Evolutionary conservation across 1,139 yeast species (phyloP).

Genomic region (Saccharomyces pastorianus): DNA sequence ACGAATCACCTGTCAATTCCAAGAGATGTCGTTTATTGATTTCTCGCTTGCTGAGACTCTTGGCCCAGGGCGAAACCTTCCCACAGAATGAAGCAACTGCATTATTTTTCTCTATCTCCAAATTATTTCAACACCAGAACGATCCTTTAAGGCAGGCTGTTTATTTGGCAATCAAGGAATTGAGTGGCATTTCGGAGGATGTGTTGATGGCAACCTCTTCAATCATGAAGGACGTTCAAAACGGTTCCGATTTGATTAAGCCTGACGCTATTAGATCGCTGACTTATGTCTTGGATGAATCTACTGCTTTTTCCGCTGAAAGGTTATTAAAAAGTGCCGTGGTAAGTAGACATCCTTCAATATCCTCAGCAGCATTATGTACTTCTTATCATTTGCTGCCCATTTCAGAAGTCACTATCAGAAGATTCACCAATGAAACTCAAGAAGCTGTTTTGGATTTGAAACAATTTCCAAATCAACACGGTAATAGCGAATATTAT

Average conservation of each 20-base stretch:
- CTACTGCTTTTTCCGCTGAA: conserved; percentile 91
- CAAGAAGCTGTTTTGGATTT: conserved; percentile 72
- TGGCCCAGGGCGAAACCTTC: conserved; percentile 80
- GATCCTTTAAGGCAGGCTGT: conserved; percentile 88
- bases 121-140: conserved; percentile 89
- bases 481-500: conserved; percentile 31
- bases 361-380: conserved; percentile 86
- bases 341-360: conserved; percentile 81
- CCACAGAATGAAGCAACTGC: conserved; percentile 88
- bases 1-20: conserved; percentile 84
- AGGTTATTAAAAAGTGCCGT: conserved; percentile 87
- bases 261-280: conserved; percentile 94
- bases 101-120: conserved; percentile 86
- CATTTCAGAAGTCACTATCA: conserved; percentile 82
- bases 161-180: conserved; percentile 86
- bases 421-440: conserved; percentile 88
- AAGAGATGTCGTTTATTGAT: conserved; percentile 71
- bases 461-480: conserved; percentile 53
- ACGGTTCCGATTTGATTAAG: conserved; percentile 75
- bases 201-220: conserved; percentile 96
- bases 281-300: conserved; percentile 80
- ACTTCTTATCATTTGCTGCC: conserved; percentile 86
- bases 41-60: conserved; percentile 53
- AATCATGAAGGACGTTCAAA: conserved; percentile 95
- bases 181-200: conserved; percentile 77